phyloP scores from a whole-genome alignment of 257 asterid genomes.

The Anisodus tanguticus region DNA sequence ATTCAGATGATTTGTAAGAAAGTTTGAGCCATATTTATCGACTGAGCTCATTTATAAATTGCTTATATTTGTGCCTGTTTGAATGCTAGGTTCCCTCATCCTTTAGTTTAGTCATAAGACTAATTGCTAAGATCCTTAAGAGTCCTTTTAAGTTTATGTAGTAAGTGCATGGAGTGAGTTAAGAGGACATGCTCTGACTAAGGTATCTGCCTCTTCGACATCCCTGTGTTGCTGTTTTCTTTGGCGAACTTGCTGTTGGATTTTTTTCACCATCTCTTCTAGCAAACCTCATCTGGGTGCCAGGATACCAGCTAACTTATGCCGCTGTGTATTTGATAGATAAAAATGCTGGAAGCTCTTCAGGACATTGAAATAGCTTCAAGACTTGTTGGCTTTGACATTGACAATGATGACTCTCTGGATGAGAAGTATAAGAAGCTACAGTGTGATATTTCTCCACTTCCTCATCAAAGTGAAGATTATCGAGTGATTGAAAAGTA shows the following conservation, averaged over 20 bases:
- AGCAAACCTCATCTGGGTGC: background rate
- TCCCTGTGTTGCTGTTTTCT: background rate
- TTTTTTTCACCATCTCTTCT: background rate
- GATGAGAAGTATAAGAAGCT: constrained; percentile 86
- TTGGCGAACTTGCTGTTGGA: background rate
- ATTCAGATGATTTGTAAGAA: background rate
- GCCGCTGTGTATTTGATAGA: constrained; percentile 48
- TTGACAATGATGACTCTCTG: constrained; percentile 63
- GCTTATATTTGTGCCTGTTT: background rate
- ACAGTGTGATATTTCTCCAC: constrained; percentile 72
- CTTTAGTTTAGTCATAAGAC: background rate
- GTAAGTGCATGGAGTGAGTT: background rate
- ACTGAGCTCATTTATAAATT: background rate
- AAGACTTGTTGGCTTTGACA: constrained; percentile 80
- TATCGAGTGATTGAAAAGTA: constrained; percentile 77
- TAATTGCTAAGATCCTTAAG: background rate
- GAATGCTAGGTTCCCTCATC: no score
- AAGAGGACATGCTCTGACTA: background rate
- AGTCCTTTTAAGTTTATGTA: background rate
- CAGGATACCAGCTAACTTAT: background rate
- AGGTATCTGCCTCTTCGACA: background rate
- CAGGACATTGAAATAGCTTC: constrained; percentile 99
- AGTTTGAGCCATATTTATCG: constrained; percentile 11
- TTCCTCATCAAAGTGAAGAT: constrained; percentile 82
- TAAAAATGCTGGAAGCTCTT: constrained; percentile 98